Percentiles rank a stretch among this genome's conserved stretches.
Evolutionary conservation across 257 asterid genomes (phyloP).

Genomic region (Lantana camara): DNA sequence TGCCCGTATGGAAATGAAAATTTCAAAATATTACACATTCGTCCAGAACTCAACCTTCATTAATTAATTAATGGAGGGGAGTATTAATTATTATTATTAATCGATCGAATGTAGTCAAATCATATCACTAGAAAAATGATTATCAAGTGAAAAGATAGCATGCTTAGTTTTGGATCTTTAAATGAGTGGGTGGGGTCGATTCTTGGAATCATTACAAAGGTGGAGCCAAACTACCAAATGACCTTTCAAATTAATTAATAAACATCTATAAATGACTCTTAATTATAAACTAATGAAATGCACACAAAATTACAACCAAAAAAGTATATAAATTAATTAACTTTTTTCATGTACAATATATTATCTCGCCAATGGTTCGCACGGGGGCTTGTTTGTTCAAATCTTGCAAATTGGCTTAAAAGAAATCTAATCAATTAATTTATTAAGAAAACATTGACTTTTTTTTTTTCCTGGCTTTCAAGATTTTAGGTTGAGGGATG

Average conservation of each 20-base stretch:
- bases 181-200: constrained; percentile 36
- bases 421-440: too few relatives aligned
- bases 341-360: constrained; percentile 20
- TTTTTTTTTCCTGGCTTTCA: too few relatives aligned
- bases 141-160: constrained; percentile 31
- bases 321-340: constrained; percentile 10
- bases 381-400: constrained; percentile 33
- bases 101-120: constrained; percentile 13
- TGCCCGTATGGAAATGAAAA: too few relatives aligned
- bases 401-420: constrained; percentile 26
- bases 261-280: constrained; percentile 33
- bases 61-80: constrained; percentile 7
- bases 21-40: too few relatives aligned
- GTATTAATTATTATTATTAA: constrained; percentile 13
- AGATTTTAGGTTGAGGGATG: too few relatives aligned
- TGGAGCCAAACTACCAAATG: constrained; percentile 53
- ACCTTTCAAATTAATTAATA: constrained; percentile 44
- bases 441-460: too few relatives aligned
- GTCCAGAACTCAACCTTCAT: too few relatives aligned
- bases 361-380: constrained; percentile 42
- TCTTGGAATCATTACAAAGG: constrained; percentile 39
- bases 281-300: constrained; percentile 22
- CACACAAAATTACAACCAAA: constrained; percentile 16
- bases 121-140: constrained; percentile 16
- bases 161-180: constrained; percentile 16